These are phyloP conservation scores for Oldenlandia corymbosa DNA, from an alignment of 257 asterid genomes.

Conservation along the genomic window DNA sequence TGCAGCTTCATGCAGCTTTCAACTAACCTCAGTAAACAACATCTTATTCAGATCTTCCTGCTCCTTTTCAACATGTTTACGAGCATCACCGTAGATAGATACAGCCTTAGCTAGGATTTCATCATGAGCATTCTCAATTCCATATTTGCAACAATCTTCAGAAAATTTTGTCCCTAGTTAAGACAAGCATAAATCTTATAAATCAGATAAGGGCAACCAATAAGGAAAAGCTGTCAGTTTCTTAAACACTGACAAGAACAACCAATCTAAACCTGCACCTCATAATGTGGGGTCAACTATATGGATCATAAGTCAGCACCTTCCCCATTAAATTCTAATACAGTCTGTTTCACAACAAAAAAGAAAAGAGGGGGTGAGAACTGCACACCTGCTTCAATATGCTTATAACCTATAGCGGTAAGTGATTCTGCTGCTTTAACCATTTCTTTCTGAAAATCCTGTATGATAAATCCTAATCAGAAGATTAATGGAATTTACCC, in stretches of 20 bases:
- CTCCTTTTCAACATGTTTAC: conserved; percentile 89
- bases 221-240: not conserved
- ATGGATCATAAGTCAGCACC: too few species aligned
- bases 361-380: conserved; percentile 14
- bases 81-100: conserved; percentile 86
- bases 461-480: conserved; percentile 20
- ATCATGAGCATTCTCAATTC: conserved; percentile 70
- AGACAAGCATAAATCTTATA: conserved; percentile 15
- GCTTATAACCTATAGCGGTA: conserved; percentile 82
- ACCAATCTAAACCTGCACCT: not conserved
- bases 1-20: not conserved
- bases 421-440: conserved; percentile 92
- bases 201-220: not conserved
- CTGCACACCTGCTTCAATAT: conserved; percentile 88
- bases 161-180: conserved; percentile 87
- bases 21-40: conserved; percentile 75
- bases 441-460: conserved; percentile 94
- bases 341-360: too few species aligned
- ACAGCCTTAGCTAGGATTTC: conserved; percentile 86
- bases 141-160: conserved; percentile 83
- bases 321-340: too few species aligned
- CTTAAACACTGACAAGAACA: not conserved
- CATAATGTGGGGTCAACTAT: too few species aligned
- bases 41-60: conserved; percentile 78
- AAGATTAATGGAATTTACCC: not conserved